Conservation (phyloP, 2,329 filamentous ascomycete species). For the Fusarium pininemorale region DNA sequence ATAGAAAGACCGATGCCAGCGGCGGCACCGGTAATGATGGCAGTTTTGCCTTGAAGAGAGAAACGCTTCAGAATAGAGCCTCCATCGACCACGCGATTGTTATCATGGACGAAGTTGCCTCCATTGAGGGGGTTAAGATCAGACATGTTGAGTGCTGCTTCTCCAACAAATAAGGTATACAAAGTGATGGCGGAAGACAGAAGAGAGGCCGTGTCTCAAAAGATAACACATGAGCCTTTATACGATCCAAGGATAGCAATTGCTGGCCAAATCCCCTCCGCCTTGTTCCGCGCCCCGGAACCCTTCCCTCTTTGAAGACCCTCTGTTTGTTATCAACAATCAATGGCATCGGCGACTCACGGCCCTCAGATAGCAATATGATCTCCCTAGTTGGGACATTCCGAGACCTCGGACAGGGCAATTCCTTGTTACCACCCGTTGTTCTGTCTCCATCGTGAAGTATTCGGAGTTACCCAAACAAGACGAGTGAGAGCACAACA, state of each 20-base stretch:
- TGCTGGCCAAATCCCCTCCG: conserved; percentile 1
- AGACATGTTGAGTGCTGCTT: conserved; percentile 21
- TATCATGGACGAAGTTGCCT: conserved; percentile 40
- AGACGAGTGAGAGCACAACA: neutral
- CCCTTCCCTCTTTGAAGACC: neutral
- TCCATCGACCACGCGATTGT: conserved; percentile 34
- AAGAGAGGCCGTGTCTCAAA: neutral
- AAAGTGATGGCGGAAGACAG: neutral
- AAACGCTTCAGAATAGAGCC: conserved; percentile 52
- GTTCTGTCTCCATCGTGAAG: conserved; percentile 31
- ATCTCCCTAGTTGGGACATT: neutral
- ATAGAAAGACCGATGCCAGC: conserved; percentile 71
- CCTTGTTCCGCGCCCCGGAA: conserved; percentile 6
- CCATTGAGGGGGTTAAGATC: conserved; percentile 38
- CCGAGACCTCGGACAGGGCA: neutral
- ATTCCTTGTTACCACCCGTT: neutral
- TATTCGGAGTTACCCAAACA: conserved; percentile 21
- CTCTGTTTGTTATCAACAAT: neutral
- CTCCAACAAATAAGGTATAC: neutral
- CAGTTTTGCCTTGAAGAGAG: conserved; percentile 72
- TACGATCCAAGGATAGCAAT: neutral
- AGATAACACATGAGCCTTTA: conserved; percentile 3
- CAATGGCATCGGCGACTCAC: neutral
- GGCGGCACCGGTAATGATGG: conserved; percentile 71
- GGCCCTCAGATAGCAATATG: neutral